These are phyloP conservation scores for Colletotrichum melonis DNA, from an alignment of 2,329 filamentous ascomycete genomes.

Conservation along the genomic window DNA sequence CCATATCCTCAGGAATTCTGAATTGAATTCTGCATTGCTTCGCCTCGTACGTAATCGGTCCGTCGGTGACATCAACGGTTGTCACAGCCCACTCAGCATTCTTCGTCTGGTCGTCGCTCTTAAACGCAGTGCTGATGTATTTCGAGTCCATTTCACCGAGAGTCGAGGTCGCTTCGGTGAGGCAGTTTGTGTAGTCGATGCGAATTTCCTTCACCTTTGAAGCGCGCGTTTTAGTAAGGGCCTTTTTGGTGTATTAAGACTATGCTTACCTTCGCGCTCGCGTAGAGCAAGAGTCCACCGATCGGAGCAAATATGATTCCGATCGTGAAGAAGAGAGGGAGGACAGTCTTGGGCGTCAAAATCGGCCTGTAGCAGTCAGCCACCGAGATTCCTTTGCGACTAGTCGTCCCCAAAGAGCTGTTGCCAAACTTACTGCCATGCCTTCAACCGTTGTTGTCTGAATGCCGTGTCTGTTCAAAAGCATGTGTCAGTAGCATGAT, in stretches of 20 bases:
- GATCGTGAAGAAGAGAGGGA: slow-evolving; percentile 90
- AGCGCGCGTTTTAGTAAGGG: slow-evolving; percentile 4
- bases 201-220: slow-evolving; percentile 86
- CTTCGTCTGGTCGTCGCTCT: slow-evolving; percentile 56
- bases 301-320: slow-evolving; percentile 95
- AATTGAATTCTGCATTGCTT: slow-evolving; percentile 81
- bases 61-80: slow-evolving; percentile 52
- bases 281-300: slow-evolving; percentile 86
- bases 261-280: slow-evolving; percentile 77
- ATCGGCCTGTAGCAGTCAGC: slow-evolving; percentile 75
- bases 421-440: slow-evolving; percentile 87
- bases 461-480: slow-evolving; percentile 85
- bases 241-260: neutral
- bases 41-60: slow-evolving; percentile 48
- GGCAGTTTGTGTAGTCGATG: slow-evolving; percentile 91
- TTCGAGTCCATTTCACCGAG: slow-evolving; percentile 63
- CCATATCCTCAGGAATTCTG: slow-evolving; percentile 81
- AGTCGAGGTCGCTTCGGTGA: slow-evolving; percentile 60
- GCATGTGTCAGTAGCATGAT: slow-evolving; percentile 14
- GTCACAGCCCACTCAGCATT: slow-evolving; percentile 57
- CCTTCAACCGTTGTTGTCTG: slow-evolving; percentile 94
- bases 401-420: slow-evolving; percentile 13
- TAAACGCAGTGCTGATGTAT: slow-evolving; percentile 78
- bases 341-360: slow-evolving; percentile 91
- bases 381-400: neutral